phyloP scores from a whole-genome alignment of 2,329 filamentous ascomycete genomes.

The Diplodia intermedia region DNA sequence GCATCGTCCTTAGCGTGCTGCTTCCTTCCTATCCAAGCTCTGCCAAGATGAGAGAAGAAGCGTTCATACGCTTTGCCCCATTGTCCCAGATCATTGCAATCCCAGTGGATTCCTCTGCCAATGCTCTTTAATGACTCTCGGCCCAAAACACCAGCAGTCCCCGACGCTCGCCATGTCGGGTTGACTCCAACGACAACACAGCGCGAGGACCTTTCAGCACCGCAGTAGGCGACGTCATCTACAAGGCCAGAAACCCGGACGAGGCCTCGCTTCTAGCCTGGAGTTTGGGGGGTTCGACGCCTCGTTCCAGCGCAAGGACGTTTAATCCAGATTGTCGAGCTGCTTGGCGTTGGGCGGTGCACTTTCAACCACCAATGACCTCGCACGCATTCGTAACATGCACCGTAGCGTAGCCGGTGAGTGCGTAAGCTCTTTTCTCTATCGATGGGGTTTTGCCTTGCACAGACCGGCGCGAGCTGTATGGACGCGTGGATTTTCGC shows the following conservation, averaged over 20 bases:
- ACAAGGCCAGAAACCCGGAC: neutral
- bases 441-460: neutral
- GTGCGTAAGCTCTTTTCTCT: constrained; percentile 26
- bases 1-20: neutral
- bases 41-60: neutral
- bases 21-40: constrained; percentile 14
- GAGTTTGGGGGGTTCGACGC: neutral
- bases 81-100: neutral
- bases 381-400: neutral
- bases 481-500: constrained; percentile 2
- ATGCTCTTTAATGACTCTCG: neutral
- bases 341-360: constrained; percentile 7
- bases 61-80: neutral
- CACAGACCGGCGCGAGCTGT: neutral
- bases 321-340: constrained; percentile 2
- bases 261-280: neutral
- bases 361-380: neutral
- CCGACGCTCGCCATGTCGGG: neutral
- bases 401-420: constrained; percentile 9
- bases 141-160: neutral
- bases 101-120: neutral
- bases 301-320: neutral
- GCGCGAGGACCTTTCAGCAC: neutral
- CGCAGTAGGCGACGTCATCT: neutral
- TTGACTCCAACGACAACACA: neutral